These are phyloP conservation scores for Acidomyces sp. DNA, from an alignment of 495 filamentous ascomycete species.

Conservation along the genomic window DNA sequence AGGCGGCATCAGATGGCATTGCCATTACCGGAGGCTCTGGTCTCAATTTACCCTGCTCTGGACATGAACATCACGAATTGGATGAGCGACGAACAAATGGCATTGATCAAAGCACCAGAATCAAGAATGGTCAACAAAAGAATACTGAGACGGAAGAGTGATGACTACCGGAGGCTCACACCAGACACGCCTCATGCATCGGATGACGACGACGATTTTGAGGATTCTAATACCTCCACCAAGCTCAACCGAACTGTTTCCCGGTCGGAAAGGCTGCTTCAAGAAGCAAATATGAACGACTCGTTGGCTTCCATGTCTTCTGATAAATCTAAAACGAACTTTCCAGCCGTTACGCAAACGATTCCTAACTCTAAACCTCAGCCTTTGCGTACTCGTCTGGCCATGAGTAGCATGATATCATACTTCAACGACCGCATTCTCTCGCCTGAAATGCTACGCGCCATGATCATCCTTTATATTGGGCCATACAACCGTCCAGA, in stretches of 20 bases:
- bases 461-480: conserved; percentile 97
- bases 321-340: not conserved
- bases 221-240: conserved; percentile 22
- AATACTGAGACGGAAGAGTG: conserved; percentile 65
- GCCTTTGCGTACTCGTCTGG: conserved; percentile 72
- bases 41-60: conserved; percentile 78
- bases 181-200: conserved; percentile 32
- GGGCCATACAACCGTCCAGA: conserved; percentile 86
- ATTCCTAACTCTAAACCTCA: conserved; percentile 41
- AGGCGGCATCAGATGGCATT: conserved; percentile 33
- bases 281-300: not conserved
- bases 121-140: conserved; percentile 62
- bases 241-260: conserved; percentile 16
- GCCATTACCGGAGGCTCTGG: conserved; percentile 64
- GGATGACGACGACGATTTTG: conserved; percentile 28
- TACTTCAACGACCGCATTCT: conserved; percentile 95
- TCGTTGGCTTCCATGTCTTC: not conserved
- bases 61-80: conserved; percentile 98
- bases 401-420: conserved; percentile 89
- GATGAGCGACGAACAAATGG: conserved; percentile 98
- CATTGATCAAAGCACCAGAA: conserved; percentile 72
- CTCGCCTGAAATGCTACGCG: conserved; percentile 95
- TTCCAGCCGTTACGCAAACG: conserved; percentile 30
- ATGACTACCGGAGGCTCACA: conserved; percentile 48
- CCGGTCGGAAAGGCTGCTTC: not conserved